Evolutionary conservation across 2,329 filamentous ascomycete species (phyloP).

Genomic region (Fusarium devonianum): DNA sequence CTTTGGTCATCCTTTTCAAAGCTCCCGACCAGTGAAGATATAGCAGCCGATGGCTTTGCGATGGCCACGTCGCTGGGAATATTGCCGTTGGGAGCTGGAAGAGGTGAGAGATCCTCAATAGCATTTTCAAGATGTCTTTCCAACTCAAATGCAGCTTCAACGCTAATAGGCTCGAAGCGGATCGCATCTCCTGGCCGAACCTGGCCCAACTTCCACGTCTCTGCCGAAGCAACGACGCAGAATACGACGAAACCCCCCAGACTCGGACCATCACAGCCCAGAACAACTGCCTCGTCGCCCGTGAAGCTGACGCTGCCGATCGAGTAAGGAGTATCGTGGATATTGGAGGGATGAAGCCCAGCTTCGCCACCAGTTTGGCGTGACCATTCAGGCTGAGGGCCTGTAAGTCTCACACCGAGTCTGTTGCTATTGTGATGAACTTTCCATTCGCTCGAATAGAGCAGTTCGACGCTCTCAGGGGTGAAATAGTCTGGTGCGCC

Average conservation of each 20-base stretch:
- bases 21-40: slow-evolving; percentile 21
- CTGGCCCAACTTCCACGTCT: slow-evolving; percentile 54
- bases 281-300: slow-evolving; percentile 51
- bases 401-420: slow-evolving; percentile 49
- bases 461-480: slow-evolving; percentile 36
- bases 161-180: slow-evolving; percentile 43
- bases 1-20: slow-evolving; percentile 24
- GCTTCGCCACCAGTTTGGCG: slow-evolving; percentile 48
- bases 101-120: slow-evolving; percentile 30
- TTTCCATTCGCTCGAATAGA: slow-evolving; percentile 48
- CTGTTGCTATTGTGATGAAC: slow-evolving; percentile 53
- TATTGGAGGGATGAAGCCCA: slow-evolving; percentile 52
- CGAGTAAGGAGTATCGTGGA: slow-evolving; percentile 50
- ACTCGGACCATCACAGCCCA: slow-evolving; percentile 51
- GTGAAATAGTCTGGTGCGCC: slow-evolving; percentile 50
- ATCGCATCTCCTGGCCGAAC: slow-evolving; percentile 49
- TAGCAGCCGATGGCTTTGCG: background rate
- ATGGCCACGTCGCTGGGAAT: background rate
- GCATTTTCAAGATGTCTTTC: slow-evolving; percentile 32
- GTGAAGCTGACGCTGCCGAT: slow-evolving; percentile 54
- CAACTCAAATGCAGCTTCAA: slow-evolving; percentile 37
- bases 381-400: slow-evolving; percentile 49
- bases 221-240: slow-evolving; percentile 47
- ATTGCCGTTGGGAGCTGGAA: background rate
- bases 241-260: slow-evolving; percentile 52